A percentile compares a stretch with the other conserved stretches of the same genome.
These are phyloP conservation scores for Fragilaria crotonensis DNA, from an alignment of 108 stramenopile species.

Conservation along the genomic window DNA sequence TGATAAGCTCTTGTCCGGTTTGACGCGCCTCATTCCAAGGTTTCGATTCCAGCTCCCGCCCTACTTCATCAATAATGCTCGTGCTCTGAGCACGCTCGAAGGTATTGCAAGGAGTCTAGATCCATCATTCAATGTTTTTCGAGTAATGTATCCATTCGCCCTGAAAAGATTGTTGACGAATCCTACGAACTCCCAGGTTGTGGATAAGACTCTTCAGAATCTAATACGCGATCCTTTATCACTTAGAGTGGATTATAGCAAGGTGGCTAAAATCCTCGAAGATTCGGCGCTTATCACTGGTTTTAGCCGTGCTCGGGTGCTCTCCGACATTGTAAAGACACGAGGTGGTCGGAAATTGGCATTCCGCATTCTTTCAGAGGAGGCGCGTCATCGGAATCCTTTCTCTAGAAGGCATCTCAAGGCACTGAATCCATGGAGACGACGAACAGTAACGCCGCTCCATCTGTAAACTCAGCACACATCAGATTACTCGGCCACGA, in stretches of 20 bases:
- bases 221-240: conserved; percentile 35
- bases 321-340: conserved; percentile 36
- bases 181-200: conserved; percentile 33
- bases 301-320: conserved; percentile 24
- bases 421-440: background rate
- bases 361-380: conserved; percentile 13
- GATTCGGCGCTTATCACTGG: conserved; percentile 43
- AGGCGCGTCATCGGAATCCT: background rate
- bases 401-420: background rate
- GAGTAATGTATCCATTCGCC: conserved; percentile 50
- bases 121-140: conserved; percentile 43
- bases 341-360: conserved; percentile 26
- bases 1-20: conserved; percentile 57
- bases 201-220: conserved; percentile 35
- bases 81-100: conserved; percentile 44
- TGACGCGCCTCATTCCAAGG: conserved; percentile 56
- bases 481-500: background rate
- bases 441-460: background rate
- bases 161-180: conserved; percentile 39
- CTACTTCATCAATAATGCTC: conserved; percentile 55
- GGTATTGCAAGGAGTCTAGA: conserved; percentile 47
- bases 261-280: conserved; percentile 26
- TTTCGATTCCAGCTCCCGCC: conserved; percentile 53
- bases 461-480: background rate
- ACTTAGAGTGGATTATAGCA: conserved; percentile 22